A percentile compares a stretch with the other conserved stretches of the same genome.
Conservation (phyloP, 2,329 filamentous ascomycete species). For the Aspergillus carbonarius region DNA sequence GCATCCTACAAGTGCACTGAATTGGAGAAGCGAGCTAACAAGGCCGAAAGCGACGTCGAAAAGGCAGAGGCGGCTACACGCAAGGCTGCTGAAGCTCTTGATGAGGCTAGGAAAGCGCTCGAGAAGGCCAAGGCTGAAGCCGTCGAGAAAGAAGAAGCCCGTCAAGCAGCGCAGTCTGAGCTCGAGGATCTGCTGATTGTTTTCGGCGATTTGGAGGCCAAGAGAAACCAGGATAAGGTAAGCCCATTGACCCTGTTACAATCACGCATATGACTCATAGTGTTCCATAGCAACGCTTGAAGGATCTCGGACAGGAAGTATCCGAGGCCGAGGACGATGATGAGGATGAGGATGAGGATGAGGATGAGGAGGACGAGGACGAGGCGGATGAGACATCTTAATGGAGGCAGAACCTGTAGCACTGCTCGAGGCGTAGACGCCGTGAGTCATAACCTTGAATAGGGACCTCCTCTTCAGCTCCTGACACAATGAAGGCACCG, state of each 20-base stretch:
- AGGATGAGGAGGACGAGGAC: constrained; percentile 48
- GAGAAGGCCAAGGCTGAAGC: constrained; percentile 33
- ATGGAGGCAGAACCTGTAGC: constrained; percentile 8
- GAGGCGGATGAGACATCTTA: constrained; percentile 21
- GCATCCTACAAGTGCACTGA: constrained; percentile 44
- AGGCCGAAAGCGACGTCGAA: constrained; percentile 29
- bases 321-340: constrained; percentile 74
- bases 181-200: constrained; percentile 80
- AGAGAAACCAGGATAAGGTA: constrained; percentile 73
- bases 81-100: constrained; percentile 54
- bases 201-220: constrained; percentile 77
- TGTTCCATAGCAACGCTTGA: constrained; percentile 54
- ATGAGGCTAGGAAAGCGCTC: constrained; percentile 39
- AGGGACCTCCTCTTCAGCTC: background rate
- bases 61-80: constrained; percentile 42
- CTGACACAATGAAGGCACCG: background rate
- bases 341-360: constrained; percentile 57
- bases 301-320: constrained; percentile 66
- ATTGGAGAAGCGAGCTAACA: constrained; percentile 54
- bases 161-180: constrained; percentile 66
- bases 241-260: constrained; percentile 23
- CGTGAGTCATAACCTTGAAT: background rate
- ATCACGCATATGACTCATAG: constrained; percentile 3
- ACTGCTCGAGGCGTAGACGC: background rate
- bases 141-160: constrained; percentile 60